Evolutionary conservation across 2,329 filamentous ascomycete species (phyloP), one percentile per base, ranked within the genome.

Genomic region (Zopfia rhizophila): DNA sequence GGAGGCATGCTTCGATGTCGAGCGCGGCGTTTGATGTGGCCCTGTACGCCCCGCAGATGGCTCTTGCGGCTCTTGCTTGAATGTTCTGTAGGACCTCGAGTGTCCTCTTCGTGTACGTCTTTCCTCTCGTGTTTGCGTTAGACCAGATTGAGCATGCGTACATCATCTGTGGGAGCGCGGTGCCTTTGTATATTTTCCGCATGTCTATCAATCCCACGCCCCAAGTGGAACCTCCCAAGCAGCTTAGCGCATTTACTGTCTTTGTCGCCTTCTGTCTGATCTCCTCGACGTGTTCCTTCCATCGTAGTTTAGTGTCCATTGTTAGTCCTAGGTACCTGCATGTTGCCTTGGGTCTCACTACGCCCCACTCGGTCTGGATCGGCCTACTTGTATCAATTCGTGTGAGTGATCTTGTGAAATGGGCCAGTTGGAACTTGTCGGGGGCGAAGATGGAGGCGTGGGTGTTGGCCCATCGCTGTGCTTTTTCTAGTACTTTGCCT

Each of bases 141-240:
- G 17, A 47, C 64, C 46, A 70, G 29, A 58, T 55, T 14, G 55
- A 62, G 43, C 57, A 61, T 4, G 56, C 52, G 36, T 62, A 72
- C 21, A 70, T 55, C 21, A 72, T 55, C 47, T 69, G 55, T 4
- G 55, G 63, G 17, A 69, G 48, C 13, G 61, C 44, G 7, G 66
- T 58, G 29, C 50, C 64, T 51, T 60, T 29, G 38, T 68, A 70
- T 25, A 68, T 55, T 38, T 37, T 41, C 10, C 56, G 44, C 24
- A 68, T 14, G 30, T 61, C 24, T 7, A 38, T 18, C 7, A 56
- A 40, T 12, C 53, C 42, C 10, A 45, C 46, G 22, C 61, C 53
- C 58, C 22, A 61, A 19, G 39, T 56, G 11, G 50, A 60, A 7
- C 36, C 32, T 30, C 42, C 29, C 3, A 61, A 47, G 16, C 38